phyloP scores from a whole-genome alignment of 1,284 basidiomycete genomes.

The Leccinum subrobustum region DNA sequence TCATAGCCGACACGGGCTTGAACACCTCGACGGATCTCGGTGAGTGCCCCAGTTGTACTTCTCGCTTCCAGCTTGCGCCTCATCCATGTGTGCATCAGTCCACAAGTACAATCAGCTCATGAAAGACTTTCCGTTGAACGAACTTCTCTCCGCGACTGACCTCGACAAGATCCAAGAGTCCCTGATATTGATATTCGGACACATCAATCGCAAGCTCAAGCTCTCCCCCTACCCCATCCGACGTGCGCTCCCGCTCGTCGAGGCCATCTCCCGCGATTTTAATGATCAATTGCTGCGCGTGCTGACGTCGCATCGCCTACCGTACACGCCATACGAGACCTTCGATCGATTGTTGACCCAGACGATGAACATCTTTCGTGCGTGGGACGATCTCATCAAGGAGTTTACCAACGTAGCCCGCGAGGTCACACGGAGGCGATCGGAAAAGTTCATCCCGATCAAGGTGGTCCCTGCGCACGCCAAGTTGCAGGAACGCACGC shows the following conservation, averaged over 20 bases:
- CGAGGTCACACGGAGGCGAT: constrained; percentile 89
- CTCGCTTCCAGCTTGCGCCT: constrained; percentile 5
- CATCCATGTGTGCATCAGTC: constrained; percentile 57
- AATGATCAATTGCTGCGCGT: constrained; percentile 93
- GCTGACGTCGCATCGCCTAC: constrained; percentile 84
- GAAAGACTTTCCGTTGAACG: constrained; percentile 98
- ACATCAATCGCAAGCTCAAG: constrained; percentile 94
- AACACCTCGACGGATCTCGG: constrained; percentile 90
- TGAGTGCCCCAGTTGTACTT: constrained; percentile 35
- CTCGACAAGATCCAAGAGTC: constrained; percentile 93
- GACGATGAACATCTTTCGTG: constrained; percentile 82
- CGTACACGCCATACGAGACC: constrained; percentile 92
- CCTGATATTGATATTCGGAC: constrained; percentile 84
- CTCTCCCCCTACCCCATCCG: constrained; percentile 96
- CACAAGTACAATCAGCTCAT: constrained; percentile 98
- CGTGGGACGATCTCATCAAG: constrained; percentile 97
- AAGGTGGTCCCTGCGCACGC: constrained; percentile 91
- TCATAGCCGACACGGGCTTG: constrained; percentile 95
- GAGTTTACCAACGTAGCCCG: constrained; percentile 98
- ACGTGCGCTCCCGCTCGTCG: constrained; percentile 92
- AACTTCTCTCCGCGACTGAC: constrained; percentile 93
- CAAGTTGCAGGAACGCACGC: constrained; percentile 86
- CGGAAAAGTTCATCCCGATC: constrained; percentile 96
- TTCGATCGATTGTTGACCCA: constrained; percentile 85
- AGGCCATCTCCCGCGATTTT: constrained; percentile 97